Evolutionary conservation across 1,139 yeast genomes (phyloP).

Genomic region (Nadsonia commutata): DNA sequence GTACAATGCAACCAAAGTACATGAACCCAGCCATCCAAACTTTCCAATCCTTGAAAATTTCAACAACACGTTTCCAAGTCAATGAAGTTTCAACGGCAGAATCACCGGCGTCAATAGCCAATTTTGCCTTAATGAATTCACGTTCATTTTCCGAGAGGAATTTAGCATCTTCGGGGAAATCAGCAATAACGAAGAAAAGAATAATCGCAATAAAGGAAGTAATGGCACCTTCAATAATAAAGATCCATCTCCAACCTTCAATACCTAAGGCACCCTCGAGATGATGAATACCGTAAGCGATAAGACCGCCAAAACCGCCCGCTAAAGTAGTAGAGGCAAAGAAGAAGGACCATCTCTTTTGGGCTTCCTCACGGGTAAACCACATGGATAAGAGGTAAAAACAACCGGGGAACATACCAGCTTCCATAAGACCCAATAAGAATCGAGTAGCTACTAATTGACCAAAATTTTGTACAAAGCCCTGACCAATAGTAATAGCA

Average conservation of each 20-base stretch:
- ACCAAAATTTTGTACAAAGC: slow-evolving; percentile 44
- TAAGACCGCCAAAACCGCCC: slow-evolving; percentile 72
- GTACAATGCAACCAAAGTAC: slow-evolving; percentile 50
- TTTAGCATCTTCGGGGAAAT: slow-evolving; percentile 55
- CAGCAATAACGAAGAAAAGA: slow-evolving; percentile 54
- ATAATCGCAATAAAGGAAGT: slow-evolving; percentile 49
- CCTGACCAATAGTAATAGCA: slow-evolving; percentile 48
- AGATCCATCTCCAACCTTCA: slow-evolving; percentile 60
- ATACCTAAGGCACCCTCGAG: slow-evolving; percentile 35
- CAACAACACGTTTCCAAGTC: slow-evolving; percentile 19
- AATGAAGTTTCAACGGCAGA: slow-evolving; percentile 25
- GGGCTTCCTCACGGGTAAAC: slow-evolving; percentile 47
- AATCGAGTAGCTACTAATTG: slow-evolving; percentile 48
- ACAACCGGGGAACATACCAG: slow-evolving; percentile 61
- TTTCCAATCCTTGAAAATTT: slow-evolving; percentile 26
- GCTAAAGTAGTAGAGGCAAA: slow-evolving; percentile 58
- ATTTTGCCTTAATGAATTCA: slow-evolving; percentile 26
- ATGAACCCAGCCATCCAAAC: slow-evolving; percentile 44
- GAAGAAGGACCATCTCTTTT: slow-evolving; percentile 52
- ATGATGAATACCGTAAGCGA: slow-evolving; percentile 46
- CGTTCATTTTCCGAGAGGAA: slow-evolving; percentile 30
- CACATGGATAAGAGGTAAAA: slow-evolving; percentile 47
- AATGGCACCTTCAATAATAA: slow-evolving; percentile 56
- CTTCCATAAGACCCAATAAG: slow-evolving; percentile 49
- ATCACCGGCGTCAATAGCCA: slow-evolving; percentile 26